Conservation (phyloP, 1,284 basidiomycete genomes). For the Ustilago nuda region DNA sequence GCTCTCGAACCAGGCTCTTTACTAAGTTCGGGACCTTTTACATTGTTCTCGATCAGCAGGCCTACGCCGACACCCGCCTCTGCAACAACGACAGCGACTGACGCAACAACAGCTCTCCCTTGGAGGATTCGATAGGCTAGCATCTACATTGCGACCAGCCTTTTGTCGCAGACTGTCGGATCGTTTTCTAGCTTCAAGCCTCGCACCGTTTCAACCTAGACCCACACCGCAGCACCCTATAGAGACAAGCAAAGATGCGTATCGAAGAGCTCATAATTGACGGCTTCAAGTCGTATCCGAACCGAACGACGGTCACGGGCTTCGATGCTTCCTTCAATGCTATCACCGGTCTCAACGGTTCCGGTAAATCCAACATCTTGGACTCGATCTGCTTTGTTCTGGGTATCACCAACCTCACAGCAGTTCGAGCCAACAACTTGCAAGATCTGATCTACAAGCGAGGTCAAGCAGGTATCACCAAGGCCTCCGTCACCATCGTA, state of each 20-base stretch:
- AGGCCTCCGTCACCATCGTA: constrained; percentile 97
- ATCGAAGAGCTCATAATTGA: constrained; percentile 72
- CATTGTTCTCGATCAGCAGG: background rate
- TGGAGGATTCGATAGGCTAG: too few species aligned
- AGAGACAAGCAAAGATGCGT: constrained; percentile 62
- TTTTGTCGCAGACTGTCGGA: too few species aligned
- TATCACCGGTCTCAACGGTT: constrained; percentile 92
- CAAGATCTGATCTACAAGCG: constrained; percentile 98
- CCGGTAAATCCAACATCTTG: constrained; percentile 73
- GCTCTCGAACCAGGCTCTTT: background rate
- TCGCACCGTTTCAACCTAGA: too few species aligned
- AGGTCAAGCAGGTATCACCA: constrained; percentile 95
- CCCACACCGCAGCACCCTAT: background rate
- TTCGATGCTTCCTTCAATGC: constrained; percentile 98
- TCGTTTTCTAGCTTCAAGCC: too few species aligned
- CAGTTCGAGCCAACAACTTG: constrained; percentile 89
- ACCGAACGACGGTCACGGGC: constrained; percentile 90
- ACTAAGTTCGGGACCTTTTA: background rate
- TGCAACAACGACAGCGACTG: too few species aligned
- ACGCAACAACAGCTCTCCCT: too few species aligned
- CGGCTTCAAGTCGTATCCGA: constrained; percentile 79
- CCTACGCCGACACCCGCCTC: background rate
- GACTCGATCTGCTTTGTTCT: constrained; percentile 69
- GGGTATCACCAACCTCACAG: constrained; percentile 67
- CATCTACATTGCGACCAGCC: too few species aligned